Evolutionary conservation across 2,329 filamentous ascomycete species (phyloP), one percentile per base, ranked within the genome.

Genomic region (Alternaria triticina): DNA sequence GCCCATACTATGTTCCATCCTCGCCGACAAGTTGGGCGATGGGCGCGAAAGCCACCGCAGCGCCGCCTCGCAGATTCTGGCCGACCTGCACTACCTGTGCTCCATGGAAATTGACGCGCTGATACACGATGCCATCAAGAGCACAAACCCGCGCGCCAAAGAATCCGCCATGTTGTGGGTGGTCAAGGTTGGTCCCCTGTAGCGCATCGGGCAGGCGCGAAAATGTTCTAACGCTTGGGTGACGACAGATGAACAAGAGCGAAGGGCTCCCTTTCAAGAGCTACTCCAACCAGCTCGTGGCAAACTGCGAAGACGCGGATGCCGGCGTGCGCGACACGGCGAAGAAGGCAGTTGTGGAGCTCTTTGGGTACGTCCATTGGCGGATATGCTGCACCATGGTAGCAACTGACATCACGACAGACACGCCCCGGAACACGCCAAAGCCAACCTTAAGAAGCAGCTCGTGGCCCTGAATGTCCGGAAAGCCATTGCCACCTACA

Each of bases 241-340:
- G 64, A 61, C 11, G 5, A 40, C 75, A 93, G 87, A 96, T 95
- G 90, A 91, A 96, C 78, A 87, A 90, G 75, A 90, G 93, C 57
- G 88, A 94, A 62, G 89, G 88, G 43, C 83, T 97, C 68, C 89
- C 90, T 40, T 97, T 97, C 81, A 91, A 93, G 66, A 84, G 84
- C 73, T 97, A 96, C 77, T 94, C 97, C 2, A 91, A 92, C 3
- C 86, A 87, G 11, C 85, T 97, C 44, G 95, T 97, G 82, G 90
- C 93, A 58, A 87, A 96, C 69, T 86, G 97, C 45, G 95, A 97
- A 81, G 94, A 97, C 79, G 91, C 94, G 10, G 95, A 97, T 78
- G 91, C 91, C 54, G 90, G 89, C 80, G 94, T 97, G 68, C 89
- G 95, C 77, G 94, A 97, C 74, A 87, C 88, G 40, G 93, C 94